phyloP scores from a whole-genome alignment of 1,284 basidiomycete species.

The Leucocoprinus gongylophorus region DNA sequence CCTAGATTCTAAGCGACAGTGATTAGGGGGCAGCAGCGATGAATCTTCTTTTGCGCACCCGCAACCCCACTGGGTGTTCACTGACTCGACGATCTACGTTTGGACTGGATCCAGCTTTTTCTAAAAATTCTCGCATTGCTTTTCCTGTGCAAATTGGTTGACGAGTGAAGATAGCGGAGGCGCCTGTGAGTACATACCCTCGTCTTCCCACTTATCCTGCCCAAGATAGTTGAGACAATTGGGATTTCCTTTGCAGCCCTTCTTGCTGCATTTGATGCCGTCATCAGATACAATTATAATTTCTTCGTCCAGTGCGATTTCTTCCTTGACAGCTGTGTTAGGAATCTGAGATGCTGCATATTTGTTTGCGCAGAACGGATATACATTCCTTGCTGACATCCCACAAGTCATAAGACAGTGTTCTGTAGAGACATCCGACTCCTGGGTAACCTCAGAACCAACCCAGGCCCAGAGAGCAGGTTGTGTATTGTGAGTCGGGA shows the following conservation, averaged over 20 bases:
- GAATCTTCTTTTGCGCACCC: constrained; percentile 36
- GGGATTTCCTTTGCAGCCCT: constrained; percentile 65
- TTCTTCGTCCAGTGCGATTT: constrained; percentile 33
- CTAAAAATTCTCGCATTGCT: constrained; percentile 44
- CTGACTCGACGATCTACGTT: constrained; percentile 40
- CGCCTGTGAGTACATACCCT: constrained; percentile 35
- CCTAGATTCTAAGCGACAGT: constrained; percentile 66
- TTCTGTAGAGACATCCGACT: constrained; percentile 53
- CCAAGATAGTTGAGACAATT: constrained; percentile 83
- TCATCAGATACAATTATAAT: constrained; percentile 68
- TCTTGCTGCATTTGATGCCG: constrained; percentile 47
- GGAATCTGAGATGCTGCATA: constrained; percentile 26
- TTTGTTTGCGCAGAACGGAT: constrained; percentile 50
- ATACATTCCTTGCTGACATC: constrained; percentile 42
- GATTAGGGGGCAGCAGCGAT: background rate
- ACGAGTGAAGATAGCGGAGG: background rate
- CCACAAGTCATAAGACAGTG: constrained; percentile 65
- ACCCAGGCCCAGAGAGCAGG: constrained; percentile 73
- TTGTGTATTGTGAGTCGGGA: constrained; percentile 36
- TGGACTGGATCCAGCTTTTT: constrained; percentile 51
- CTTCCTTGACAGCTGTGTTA: background rate
- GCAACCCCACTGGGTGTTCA: constrained; percentile 70
- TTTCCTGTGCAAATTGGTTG: constrained; percentile 33
- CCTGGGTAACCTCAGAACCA: constrained; percentile 49
- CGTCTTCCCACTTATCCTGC: constrained; percentile 68